Evolutionary conservation across 352 stramenopile genomes (phyloP).

Genomic region (Globisporangium radiosum): DNA sequence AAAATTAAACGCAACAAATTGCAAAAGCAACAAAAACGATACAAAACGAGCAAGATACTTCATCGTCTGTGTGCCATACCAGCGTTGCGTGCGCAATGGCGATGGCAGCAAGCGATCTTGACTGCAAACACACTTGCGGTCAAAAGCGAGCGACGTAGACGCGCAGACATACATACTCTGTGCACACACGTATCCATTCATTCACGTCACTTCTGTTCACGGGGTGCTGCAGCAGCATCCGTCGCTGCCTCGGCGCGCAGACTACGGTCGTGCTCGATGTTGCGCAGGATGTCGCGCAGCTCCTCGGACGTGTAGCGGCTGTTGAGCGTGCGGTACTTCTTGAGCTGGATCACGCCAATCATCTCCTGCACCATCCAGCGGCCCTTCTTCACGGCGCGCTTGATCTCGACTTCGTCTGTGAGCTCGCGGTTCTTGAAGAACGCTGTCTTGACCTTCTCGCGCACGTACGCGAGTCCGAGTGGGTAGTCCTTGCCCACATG

Average conservation of each 20-base stretch:
- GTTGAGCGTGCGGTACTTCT: constrained; percentile 96
- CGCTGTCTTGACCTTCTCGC: constrained; percentile 86
- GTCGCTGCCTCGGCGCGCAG: constrained; percentile 21
- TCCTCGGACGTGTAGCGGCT: constrained; percentile 85
- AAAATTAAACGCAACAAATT: too few relatives aligned
- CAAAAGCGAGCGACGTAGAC: too few relatives aligned
- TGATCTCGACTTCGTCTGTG: constrained; percentile 28
- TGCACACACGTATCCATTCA: too few relatives aligned
- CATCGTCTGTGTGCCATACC: too few relatives aligned
- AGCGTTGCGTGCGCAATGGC: too few relatives aligned
- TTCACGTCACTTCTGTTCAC: too few relatives aligned
- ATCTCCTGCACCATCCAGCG: constrained; percentile 94
- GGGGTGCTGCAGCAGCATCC: too few relatives aligned
- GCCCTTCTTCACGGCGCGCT: constrained; percentile 90
- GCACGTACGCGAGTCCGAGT: constrained; percentile 87
- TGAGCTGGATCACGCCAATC: constrained; percentile 95
- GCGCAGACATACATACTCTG: too few relatives aligned
- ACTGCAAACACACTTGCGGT: too few relatives aligned
- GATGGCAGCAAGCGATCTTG: too few relatives aligned
- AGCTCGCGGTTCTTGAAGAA: constrained; percentile 86
- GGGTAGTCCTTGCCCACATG: constrained; percentile 94
- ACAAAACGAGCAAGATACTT: too few relatives aligned
- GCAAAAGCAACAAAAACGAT: too few relatives aligned
- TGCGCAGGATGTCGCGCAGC: constrained; percentile 34
- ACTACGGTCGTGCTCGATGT: constrained; percentile 17